A percentile compares a stretch with the other conserved stretches of the same genome.
phyloP scores from a whole-genome alignment of 169 alveolate species.

The Amoebophrya sp. region DNA sequence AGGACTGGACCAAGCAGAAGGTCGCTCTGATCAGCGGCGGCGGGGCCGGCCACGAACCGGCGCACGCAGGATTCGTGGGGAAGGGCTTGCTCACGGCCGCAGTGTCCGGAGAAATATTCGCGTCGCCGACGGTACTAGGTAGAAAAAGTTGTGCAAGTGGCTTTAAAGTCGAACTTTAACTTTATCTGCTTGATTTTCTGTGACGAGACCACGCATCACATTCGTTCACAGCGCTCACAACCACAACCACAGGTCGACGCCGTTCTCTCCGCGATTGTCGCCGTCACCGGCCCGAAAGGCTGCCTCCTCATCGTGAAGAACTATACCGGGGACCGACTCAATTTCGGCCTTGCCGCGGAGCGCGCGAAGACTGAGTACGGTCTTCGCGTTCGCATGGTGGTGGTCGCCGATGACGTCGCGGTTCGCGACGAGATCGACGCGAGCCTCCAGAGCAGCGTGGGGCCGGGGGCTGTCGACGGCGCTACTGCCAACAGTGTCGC shows the following conservation, averaged over 20 bases:
- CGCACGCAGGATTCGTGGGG: conserved; percentile 49
- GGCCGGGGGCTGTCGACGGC: too few relatives aligned
- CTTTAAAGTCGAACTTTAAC: too few relatives aligned
- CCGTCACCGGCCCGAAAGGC: conserved; percentile 26
- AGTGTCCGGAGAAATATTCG: conserved; percentile 48
- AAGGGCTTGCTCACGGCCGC: conserved; percentile 45
- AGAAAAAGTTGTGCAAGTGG: too few relatives aligned
- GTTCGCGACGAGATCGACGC: neutral
- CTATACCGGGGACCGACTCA: conserved; percentile 52
- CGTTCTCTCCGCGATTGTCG: conserved; percentile 19
- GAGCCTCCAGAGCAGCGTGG: too few relatives aligned
- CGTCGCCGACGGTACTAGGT: conserved; percentile 43
- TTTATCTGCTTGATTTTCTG: too few relatives aligned
- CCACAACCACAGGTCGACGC: conserved; percentile 31
- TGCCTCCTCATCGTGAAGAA: conserved; percentile 45
- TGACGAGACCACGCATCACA: too few relatives aligned
- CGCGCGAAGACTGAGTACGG: conserved; percentile 33
- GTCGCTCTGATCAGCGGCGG: conserved; percentile 50
- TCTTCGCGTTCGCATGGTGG: conserved; percentile 38
- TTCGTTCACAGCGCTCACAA: too few relatives aligned
- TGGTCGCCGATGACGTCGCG: conserved; percentile 45
- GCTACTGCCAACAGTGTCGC: too few relatives aligned
- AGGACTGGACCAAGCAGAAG: conserved; percentile 17
- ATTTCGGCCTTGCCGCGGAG: conserved; percentile 46
- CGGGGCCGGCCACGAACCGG: conserved; percentile 56